Base-by-base conservation (phyloP, 1,284 basidiomycete genomes). In the Papiliotrema nemorosa region DNA sequence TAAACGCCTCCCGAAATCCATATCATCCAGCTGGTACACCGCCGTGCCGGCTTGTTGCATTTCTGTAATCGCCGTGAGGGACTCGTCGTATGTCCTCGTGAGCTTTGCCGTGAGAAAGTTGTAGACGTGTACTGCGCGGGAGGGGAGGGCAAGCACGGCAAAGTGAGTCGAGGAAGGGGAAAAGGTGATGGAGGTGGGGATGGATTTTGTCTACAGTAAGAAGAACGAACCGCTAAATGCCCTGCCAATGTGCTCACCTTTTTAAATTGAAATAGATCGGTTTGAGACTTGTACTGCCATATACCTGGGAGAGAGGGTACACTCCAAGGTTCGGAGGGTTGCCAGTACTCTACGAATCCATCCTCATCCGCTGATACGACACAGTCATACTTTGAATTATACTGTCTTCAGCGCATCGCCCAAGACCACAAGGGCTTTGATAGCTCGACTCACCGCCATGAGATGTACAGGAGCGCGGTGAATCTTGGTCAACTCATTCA, bases 311-410 rank as follows among this genome's bases (percentile, higher is more conserved):
- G 78, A 58, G 84, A 84, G 0, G 94, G 93, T 35, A 85, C 78
- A 45, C 84, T 85, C 64, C 91, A 97, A 1, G 89, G 88, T 63
- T 94, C 90, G 9, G 70, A 75, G 0, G 92, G 90, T 66, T 85
- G 83, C 96, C 96, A 99, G 73, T 96, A 97, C 72, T 99, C 96
- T 46, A 99, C 77, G 67, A 98, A 96, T 0, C 96, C 96, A 13
- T 83, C 85, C 67, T 93, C 87, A 66, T 99, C 96, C 3, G 90
- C 90, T 3, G 94, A 97, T 9, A 99, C 81, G 18, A 97, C 90
- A 9, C 86, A 88, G 67, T 97, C 86, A 69, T 87, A 93, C 62
- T 81, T 81, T 57, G 93, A 84, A 54, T 89, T 92, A 77, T 92
- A 98, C 90, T 96, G 22, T 45, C 20, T 9, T 43, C 18, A 26